Base-by-base conservation (phyloP, 1,284 basidiomycete species). In the Apiotrichum gamsii region DNA sequence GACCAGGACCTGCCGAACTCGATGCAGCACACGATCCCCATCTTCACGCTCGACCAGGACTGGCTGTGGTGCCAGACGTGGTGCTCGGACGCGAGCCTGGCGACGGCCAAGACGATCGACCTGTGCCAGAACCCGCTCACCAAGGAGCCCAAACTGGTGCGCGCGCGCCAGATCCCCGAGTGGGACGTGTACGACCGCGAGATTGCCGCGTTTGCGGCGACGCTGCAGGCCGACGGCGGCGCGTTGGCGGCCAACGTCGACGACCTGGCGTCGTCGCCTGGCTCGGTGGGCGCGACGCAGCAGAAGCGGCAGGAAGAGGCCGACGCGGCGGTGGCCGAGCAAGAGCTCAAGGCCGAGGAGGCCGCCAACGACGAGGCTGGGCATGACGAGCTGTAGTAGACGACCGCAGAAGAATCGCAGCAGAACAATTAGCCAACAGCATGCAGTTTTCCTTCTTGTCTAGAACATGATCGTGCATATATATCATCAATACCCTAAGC, bases 1-100 rank as follows among this genome's bases (percentile, higher is more conserved):
- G 94, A 98, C 65, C 94, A 98, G 80, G 91, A 96, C 75, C 75
- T 96, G 38, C 91, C 91, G 0, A 96, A 96, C 65, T 90, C 91
- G 59, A 77, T 94, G 55, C 90, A 94, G 64, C 76, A 80, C 33
- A 80, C 87, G 61, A 83, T 94, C 34, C 90, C 89, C 0, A 95
- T 96, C 50, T 86, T 81, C 69, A 89, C 91, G 0, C 75, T 95
- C 14, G 80, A 82, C 54, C 84, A 88, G 70, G 87, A 90, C 62
- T 96, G 91, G 91, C 74, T 95, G 57, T 96, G 91, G 90, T 77
- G 76, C 59, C 74, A 77, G 58, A 76, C 76, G 0, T 78, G 76
- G 76, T 77, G 75, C 48, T 67, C 63, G 31, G 74, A 75, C 44
- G 75, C 75, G 51, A 65, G 62, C 11, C 59, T 78, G n/a, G 60